Conservation (phyloP, 805 yeast genomes). For the Teunomyces pallodes region DNA sequence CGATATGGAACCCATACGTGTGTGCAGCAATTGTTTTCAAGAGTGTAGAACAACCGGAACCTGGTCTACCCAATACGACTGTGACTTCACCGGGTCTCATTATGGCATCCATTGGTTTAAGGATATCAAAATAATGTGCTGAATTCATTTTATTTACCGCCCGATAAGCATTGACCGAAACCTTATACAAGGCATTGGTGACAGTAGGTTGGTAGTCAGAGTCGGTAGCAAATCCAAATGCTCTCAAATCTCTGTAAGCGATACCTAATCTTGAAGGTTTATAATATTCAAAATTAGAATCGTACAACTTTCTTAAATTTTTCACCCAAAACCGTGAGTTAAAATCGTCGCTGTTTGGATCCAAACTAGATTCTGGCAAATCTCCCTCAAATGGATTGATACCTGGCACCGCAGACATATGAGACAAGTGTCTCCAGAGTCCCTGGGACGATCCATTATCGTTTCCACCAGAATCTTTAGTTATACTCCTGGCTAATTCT, state of each 20-base stretch:
- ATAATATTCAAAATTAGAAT: conserved; percentile 59
- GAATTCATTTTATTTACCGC: conserved; percentile 18
- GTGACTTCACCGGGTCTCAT: conserved; percentile 40
- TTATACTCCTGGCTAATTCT: conserved; percentile 20
- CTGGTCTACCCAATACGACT: conserved; percentile 42
- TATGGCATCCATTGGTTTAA: conserved; percentile 35
- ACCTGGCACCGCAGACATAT: conserved; percentile 55
- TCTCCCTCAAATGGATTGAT: conserved; percentile 32
- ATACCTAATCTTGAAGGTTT: conserved; percentile 60
- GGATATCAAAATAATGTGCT: conserved; percentile 28
- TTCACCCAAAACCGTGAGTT: conserved; percentile 66
- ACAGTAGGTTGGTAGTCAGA: conserved; percentile 66
- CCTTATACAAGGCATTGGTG: conserved; percentile 35
- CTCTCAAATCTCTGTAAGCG: conserved; percentile 56
- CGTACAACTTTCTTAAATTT: conserved; percentile 53
- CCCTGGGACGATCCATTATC: conserved; percentile 17
- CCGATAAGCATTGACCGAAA: conserved; percentile 15
- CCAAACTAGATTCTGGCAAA: conserved; percentile 40
- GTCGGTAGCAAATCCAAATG: conserved; percentile 65
- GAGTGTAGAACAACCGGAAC: conserved; percentile 41
- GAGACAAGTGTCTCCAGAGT: conserved; percentile 39
- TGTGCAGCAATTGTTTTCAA: conserved; percentile 37
- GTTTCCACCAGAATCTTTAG: conserved; percentile 6
- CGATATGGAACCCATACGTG: conserved; percentile 38
- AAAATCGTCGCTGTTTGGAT: conserved; percentile 60